Evolutionary conservation across 2,329 filamentous ascomycete genomes (phyloP).

Genomic region (Neopestalotiopsis sp.): DNA sequence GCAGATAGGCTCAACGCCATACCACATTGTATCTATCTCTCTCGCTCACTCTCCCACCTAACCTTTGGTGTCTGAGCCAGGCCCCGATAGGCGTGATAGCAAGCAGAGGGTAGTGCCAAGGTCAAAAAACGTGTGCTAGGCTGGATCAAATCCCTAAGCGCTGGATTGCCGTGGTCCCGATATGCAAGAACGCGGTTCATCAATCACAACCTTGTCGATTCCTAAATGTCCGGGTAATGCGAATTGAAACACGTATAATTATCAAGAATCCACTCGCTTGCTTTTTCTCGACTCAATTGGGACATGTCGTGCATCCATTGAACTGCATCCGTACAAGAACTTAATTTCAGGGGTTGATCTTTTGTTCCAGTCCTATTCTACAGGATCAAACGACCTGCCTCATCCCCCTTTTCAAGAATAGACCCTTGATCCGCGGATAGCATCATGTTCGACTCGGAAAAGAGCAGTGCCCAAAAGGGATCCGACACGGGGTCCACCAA

Average conservation of each 20-base stretch:
- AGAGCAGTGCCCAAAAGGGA: not conserved
- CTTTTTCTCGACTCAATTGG: not conserved
- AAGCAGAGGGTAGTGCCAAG: not conserved
- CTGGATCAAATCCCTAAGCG: not conserved
- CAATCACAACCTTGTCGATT: not conserved
- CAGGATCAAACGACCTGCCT: not conserved
- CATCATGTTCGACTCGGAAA: not conserved
- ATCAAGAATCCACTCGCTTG: not conserved
- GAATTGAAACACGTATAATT: not conserved
- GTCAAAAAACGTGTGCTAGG: not conserved
- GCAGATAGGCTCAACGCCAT: not conserved
- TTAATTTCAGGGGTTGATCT: not conserved
- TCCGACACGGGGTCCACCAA: not conserved
- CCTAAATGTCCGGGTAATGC: too few relatives aligned
- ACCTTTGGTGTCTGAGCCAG: not conserved
- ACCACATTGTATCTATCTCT: not conserved
- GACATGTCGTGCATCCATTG: not conserved
- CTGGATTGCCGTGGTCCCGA: not conserved
- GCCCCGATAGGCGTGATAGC: conserved; percentile 9
- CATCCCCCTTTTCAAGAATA: not conserved
- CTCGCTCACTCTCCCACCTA: not conserved
- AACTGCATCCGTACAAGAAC: not conserved
- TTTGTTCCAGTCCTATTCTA: not conserved
- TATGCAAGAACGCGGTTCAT: not conserved
- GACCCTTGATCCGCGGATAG: not conserved